Base-by-base conservation (phyloP, 2,329 filamentous ascomycete genomes). In the Neophaeococcomyces aloes region DNA sequence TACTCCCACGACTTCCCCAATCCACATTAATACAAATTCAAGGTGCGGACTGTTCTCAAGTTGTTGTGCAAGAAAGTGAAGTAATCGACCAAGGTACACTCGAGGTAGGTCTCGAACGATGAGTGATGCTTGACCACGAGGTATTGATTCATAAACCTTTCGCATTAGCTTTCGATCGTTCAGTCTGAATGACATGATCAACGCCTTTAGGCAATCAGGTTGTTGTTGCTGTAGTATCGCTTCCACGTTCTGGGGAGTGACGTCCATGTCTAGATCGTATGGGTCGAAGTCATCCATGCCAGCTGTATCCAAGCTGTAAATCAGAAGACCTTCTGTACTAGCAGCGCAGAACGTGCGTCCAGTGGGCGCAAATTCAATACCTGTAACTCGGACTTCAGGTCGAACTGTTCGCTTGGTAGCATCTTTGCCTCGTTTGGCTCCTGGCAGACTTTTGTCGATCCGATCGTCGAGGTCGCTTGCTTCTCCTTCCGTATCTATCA, bases 121-220 rank as follows among this genome's bases (percentile, higher is more conserved):
- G 7, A 94, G 76, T 1, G 75, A 59, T 36, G 96, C 83, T 52
- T 89, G 82, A 2, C 70, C 64, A 32, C 81, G 71, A 1, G 91
- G 88, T 18, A 89, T 81, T 2, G 78, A 75, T 64, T 93, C 82
- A 66, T 94, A 96, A 14, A 95, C 85, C 42, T 79, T 79, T 55
- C 83, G 83, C 49, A 95, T 78, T 36, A 98, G 72, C 17, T 79
- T 77, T 3, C 79, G 74, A 61, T 94, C 86, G 65, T 94, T 95
- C 46, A 98, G 79, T 4, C 93, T 83, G 72, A 98, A 98, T 1
- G 88, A 83, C 91, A 98, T 98, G 51, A 95, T 80, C 4, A 98
- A 70, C 1, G 91, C 89, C 65, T 91, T 94, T 51, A 96, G 75
- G 62, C 85, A 94, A 59, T 94, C 85, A 49, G 75, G 76, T 44